Evolutionary conservation across 1,284 basidiomycete genomes (phyloP).

Genomic region (Agaricales sp.): DNA sequence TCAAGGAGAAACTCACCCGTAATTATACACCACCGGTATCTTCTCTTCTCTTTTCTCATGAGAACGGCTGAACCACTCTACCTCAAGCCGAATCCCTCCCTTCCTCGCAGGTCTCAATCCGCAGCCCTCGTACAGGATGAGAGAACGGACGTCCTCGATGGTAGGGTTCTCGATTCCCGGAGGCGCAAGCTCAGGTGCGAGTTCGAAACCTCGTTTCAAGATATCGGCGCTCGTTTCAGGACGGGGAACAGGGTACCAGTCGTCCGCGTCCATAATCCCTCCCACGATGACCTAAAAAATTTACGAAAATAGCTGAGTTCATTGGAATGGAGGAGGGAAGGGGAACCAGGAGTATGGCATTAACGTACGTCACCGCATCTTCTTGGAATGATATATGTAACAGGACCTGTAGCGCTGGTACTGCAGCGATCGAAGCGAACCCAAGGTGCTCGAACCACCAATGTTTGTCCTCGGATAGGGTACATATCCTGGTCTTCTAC

Average conservation of each 20-base stretch:
- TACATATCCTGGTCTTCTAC: constrained; percentile 65
- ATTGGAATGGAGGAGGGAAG: background rate
- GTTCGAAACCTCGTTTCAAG: constrained; percentile 33
- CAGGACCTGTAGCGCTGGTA: constrained; percentile 33
- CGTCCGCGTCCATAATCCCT: constrained; percentile 47
- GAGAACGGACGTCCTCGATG: constrained; percentile 43
- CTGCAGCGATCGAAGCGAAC: constrained; percentile 51
- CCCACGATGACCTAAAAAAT: constrained; percentile 49
- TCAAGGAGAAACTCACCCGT: constrained; percentile 64
- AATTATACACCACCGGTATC: constrained; percentile 39
- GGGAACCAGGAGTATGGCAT: too few species aligned
- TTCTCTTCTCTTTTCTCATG: constrained; percentile 16
- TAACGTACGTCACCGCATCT: constrained; percentile 50
- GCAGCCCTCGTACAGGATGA: constrained; percentile 62
- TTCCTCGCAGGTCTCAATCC: constrained; percentile 64
- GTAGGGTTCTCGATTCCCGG: constrained; percentile 32
- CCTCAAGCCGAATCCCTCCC: constrained; percentile 61
- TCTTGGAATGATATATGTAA: constrained; percentile 66
- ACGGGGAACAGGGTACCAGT: constrained; percentile 54
- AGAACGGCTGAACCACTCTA: constrained; percentile 30
- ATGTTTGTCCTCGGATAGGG: constrained; percentile 83
- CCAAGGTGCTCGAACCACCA: constrained; percentile 69
- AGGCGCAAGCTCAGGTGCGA: constrained; percentile 48
- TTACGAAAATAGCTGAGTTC: background rate
- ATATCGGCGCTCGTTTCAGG: constrained; percentile 40